Evolutionary conservation across 1,139 yeast genomes (phyloP).

Genomic region (Pneumocystis oryctolagi): DNA sequence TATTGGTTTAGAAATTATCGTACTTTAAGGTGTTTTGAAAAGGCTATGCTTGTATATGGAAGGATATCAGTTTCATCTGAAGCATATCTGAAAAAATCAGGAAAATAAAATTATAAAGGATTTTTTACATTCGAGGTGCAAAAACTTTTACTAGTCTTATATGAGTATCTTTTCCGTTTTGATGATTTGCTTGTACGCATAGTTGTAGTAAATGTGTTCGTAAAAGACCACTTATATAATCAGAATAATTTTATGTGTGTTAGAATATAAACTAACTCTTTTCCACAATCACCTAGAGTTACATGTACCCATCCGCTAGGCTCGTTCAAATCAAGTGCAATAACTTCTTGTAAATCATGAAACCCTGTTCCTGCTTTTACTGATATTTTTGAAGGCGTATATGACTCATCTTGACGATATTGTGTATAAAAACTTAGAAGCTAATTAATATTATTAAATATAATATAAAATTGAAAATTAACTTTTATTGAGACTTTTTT

Average conservation of each 20-base stretch:
- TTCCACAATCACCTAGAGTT: conserved; percentile 8
- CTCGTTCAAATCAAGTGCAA: conserved; percentile 46
- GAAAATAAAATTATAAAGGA: neutral
- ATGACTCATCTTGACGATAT: conserved; percentile 65
- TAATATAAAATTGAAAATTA: neutral
- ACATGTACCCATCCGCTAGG: conserved; percentile 83
- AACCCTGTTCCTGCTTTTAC: conserved; percentile 75
- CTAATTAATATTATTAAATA: conserved; percentile 1
- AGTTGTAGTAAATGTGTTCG: conserved; percentile 59
- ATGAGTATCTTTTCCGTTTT: conserved; percentile 93
- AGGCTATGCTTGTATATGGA: neutral
- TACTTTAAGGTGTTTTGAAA: neutral
- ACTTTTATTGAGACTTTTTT: conserved; percentile 53
- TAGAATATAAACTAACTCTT: conserved; percentile 2
- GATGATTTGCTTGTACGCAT: conserved; percentile 67
- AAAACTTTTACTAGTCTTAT: conserved; percentile 54
- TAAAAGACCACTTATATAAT: conserved; percentile 34
- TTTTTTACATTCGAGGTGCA: conserved; percentile 26
- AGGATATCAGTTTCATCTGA: neutral
- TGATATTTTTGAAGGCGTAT: conserved; percentile 65
- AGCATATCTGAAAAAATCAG: neutral
- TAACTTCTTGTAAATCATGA: conserved; percentile 67
- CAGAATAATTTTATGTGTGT: neutral
- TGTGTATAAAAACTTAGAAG: conserved; percentile 59
- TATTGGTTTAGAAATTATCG: neutral